A percentile compares a stretch with the other conserved stretches of the same genome.
Evolutionary conservation across 2,329 filamentous ascomycete genomes (phyloP).

Genomic region (Grosmannia clavigera): DNA sequence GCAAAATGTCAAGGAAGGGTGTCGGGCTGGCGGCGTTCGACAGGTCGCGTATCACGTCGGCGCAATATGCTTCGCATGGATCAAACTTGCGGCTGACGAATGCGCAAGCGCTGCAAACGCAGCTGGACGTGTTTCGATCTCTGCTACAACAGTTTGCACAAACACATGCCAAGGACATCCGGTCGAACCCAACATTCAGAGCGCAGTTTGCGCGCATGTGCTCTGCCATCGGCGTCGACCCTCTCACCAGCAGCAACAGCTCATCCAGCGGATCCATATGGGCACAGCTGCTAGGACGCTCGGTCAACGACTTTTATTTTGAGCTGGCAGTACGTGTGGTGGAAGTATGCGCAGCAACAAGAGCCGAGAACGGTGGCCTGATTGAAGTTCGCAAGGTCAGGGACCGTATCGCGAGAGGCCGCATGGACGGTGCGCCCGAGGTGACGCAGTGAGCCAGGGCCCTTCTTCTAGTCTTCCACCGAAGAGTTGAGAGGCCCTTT

Average conservation of each 20-base stretch:
- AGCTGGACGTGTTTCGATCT: constrained; percentile 91
- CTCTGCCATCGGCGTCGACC: constrained; percentile 90
- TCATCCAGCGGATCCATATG: constrained; percentile 59
- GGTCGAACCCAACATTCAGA: constrained; percentile 86
- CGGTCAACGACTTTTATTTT: constrained; percentile 97
- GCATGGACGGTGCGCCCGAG: constrained; percentile 64
- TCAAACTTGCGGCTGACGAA: constrained; percentile 75
- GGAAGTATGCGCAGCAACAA: constrained; percentile 76
- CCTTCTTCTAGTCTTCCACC: background rate
- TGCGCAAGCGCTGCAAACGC: constrained; percentile 74
- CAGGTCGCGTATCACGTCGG: constrained; percentile 69
- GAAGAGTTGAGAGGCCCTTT: too few species aligned
- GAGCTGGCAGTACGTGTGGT: constrained; percentile 93
- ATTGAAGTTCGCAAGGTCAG: constrained; percentile 74
- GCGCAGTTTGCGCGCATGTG: constrained; percentile 99
- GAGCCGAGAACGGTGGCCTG: constrained; percentile 83
- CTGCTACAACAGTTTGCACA: constrained; percentile 89
- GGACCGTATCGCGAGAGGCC: constrained; percentile 59
- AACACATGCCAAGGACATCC: constrained; percentile 91
- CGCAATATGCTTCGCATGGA: constrained; percentile 85
- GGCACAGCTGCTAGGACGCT: constrained; percentile 82
- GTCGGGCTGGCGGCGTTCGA: constrained; percentile 87
- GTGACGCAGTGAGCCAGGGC: constrained; percentile 54
- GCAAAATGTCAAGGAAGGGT: constrained; percentile 58
- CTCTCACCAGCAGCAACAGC: constrained; percentile 56